A percentile compares a stretch with the other conserved stretches of the same genome.
Evolutionary conservation across 2,329 filamentous ascomycete genomes (phyloP).

Genomic region (Exserohilum rostratum): DNA sequence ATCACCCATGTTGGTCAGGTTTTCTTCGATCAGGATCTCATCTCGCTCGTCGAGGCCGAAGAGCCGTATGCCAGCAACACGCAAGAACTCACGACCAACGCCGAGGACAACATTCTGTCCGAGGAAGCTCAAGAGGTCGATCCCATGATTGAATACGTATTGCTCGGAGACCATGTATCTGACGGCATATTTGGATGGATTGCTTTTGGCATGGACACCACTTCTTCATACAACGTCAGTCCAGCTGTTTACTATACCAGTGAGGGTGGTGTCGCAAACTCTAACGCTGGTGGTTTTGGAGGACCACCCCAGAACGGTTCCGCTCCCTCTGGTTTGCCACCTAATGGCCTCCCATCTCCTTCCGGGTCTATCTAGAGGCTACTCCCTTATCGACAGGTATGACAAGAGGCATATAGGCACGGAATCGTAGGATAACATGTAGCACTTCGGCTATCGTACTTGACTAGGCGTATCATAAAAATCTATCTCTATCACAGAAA

Average conservation of each 20-base stretch:
- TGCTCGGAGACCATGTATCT: constrained; percentile 57
- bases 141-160: constrained; percentile 64
- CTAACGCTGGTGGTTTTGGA: neutral
- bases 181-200: constrained; percentile 45
- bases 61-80: constrained; percentile 53
- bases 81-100: constrained; percentile 56
- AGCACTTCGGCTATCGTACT: too few species aligned
- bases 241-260: constrained; percentile 34
- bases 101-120: constrained; percentile 57
- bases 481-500: too few species aligned
- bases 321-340: neutral
- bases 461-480: too few species aligned
- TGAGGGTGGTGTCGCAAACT: constrained; percentile 38
- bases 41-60: constrained; percentile 54
- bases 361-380: neutral
- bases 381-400: too few species aligned
- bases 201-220: constrained; percentile 39
- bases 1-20: constrained; percentile 54
- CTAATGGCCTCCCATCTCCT: neutral
- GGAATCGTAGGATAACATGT: too few species aligned
- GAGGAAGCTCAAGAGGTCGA: constrained; percentile 57
- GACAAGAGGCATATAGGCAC: too few species aligned
- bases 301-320: neutral
- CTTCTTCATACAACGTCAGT: constrained; percentile 32
- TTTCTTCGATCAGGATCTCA: constrained; percentile 51